A percentile compares a stretch with the other conserved stretches of the same genome.
Conservation (phyloP, 768 basidiomycete genomes). For the Russula sp. region DNA sequence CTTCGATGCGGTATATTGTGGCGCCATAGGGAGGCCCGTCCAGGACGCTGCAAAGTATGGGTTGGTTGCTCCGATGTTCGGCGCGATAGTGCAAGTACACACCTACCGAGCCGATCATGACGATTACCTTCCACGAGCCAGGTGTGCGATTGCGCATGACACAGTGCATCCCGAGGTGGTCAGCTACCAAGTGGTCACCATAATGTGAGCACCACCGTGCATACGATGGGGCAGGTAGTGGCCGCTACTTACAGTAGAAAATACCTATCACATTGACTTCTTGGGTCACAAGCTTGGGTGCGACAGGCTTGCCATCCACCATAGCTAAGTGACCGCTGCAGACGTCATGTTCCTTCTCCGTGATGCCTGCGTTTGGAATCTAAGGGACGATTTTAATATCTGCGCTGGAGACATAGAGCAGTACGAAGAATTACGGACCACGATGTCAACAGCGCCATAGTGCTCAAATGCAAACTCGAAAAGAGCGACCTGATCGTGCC, state of each 20-base stretch:
- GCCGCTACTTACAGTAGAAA: slow-evolving; percentile 27
- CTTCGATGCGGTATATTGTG: slow-evolving; percentile 31
- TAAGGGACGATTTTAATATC: neutral
- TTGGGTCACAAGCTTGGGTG: slow-evolving; percentile 27
- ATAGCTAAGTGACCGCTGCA: slow-evolving; percentile 14
- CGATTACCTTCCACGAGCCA: slow-evolving; percentile 28
- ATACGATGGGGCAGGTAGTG: neutral
- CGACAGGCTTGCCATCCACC: too few relatives aligned
- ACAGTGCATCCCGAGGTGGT: slow-evolving; percentile 31
- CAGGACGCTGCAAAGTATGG: slow-evolving; percentile 26
- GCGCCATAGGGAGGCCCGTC: slow-evolving; percentile 23
- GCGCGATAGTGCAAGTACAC: slow-evolving; percentile 1
- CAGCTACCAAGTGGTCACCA: slow-evolving; percentile 22
- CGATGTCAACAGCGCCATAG: slow-evolving; percentile 31
- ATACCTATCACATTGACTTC: slow-evolving; percentile 32
- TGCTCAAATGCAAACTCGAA: slow-evolving; percentile 29
- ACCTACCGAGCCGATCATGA: slow-evolving; percentile 34
- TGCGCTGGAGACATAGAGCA: neutral
- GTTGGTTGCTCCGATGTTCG: neutral
- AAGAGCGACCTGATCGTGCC: slow-evolving; percentile 29
- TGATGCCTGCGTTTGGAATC: slow-evolving; percentile 27
- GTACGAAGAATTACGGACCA: slow-evolving; percentile 25
- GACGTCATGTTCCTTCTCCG: neutral
- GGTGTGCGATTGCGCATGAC: slow-evolving; percentile 23
- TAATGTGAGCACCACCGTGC: neutral